These are phyloP conservation scores for Vaccinium vitisidaea DNA, from an alignment of 148 eudicot genomes.

Conservation along the genomic window DNA sequence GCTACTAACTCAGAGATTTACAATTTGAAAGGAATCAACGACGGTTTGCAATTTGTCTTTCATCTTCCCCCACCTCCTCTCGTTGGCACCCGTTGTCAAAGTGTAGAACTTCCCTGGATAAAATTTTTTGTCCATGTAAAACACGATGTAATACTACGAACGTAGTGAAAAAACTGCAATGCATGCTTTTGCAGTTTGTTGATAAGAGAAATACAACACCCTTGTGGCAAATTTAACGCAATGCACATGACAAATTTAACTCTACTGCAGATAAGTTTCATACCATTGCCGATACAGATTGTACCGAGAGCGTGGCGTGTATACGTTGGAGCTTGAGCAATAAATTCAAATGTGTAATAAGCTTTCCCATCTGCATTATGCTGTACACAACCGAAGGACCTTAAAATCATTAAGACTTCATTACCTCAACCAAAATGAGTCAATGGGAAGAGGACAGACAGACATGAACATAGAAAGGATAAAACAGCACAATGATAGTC, in stretches of 20 bases:
- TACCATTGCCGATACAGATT: constrained; percentile 93
- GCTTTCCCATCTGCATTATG: constrained; percentile 81
- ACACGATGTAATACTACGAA: background rate
- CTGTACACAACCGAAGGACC: constrained; percentile 41
- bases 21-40: constrained; percentile 81
- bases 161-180: background rate
- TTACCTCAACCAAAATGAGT: background rate
- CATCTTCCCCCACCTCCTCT: constrained; percentile 98
- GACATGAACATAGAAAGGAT: background rate
- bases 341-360: constrained; percentile 88
- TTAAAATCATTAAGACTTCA: background rate
- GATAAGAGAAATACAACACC: background rate
- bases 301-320: constrained; percentile 90
- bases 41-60: constrained; percentile 83
- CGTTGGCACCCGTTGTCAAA: constrained; percentile 89
- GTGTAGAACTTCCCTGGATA: constrained; percentile 90
- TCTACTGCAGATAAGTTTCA: constrained; percentile 16
- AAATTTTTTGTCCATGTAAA: background rate
- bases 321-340: constrained; percentile 81
- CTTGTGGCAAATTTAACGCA: background rate
- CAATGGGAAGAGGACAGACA: background rate
- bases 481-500: background rate
- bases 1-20: constrained; percentile 48
- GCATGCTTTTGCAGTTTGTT: background rate
- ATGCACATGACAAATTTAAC: background rate